Conservation (phyloP, 176 grass and related monocot genomes). For the Hordeum marinum region DNA sequence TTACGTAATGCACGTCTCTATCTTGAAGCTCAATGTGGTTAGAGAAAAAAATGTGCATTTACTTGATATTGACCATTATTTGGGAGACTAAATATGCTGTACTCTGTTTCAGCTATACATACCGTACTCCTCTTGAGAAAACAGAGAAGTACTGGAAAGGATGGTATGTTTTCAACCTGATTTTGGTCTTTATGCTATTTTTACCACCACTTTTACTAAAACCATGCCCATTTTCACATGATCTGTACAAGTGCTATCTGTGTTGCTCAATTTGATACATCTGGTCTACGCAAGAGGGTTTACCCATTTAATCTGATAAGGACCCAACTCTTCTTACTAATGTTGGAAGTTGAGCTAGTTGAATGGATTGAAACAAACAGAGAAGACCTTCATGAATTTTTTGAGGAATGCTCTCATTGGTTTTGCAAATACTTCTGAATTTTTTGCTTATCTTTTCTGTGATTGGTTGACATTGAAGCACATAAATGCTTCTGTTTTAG, state of each 20-base stretch:
- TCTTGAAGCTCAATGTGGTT: background rate
- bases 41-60: background rate
- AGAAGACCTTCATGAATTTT: background rate
- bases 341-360: background rate
- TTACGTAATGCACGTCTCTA: background rate
- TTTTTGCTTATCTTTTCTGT: background rate
- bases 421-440: background rate
- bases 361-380: background rate
- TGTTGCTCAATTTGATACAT: slow-evolving; percentile 2
- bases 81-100: slow-evolving; percentile 7
- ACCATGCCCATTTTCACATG: background rate
- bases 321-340: background rate
- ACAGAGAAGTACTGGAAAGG: slow-evolving; percentile 96
- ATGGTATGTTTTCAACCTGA: slow-evolving; percentile 51
- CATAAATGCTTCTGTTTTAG: slow-evolving; percentile 41
- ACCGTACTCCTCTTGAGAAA: slow-evolving; percentile 78
- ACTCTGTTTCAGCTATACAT: slow-evolving; percentile 71
- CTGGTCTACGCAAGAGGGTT: background rate
- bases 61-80: background rate
- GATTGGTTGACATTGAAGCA: slow-evolving; percentile 9
- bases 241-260: background rate
- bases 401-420: background rate
- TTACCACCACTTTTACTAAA: slow-evolving; percentile 1
- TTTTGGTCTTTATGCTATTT: background rate
- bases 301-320: slow-evolving; percentile 12